Evolutionary conservation across 2,329 filamentous ascomycete genomes (phyloP), one percentile per base, ranked within the genome.

Genomic region (Fusarium hostae): DNA sequence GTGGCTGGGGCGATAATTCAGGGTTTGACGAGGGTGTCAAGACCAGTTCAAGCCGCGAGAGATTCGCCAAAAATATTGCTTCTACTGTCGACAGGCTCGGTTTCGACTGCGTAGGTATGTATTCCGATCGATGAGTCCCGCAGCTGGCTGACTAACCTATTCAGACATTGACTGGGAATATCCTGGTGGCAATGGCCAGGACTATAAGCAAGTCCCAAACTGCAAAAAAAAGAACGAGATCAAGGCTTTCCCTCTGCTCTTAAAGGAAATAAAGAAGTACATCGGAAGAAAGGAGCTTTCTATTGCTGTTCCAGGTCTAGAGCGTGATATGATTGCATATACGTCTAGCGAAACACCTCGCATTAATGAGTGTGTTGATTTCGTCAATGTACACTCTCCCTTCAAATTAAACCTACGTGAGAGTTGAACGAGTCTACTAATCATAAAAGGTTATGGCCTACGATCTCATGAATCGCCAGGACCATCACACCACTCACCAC

Each of bases 391-490:
- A 47, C 64, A 76, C 73, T 11, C 28, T 12, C 6, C 11, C 28
- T 9, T 6, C 9, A 2, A 11, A 4, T 24, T 22, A 0, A 16
- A 20, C 35, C 18, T 9, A 16, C 35, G 3, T 18, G 35, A 37
- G 9, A 37, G 16, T 18, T 0, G 3, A 5, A 6, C 11, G 13
- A 16, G 1, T 11, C 2, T 22, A 8, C 48, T 75, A 26, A 72
- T 43, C 12, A 0, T 18, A 1, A 0, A 6, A 81, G 80, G 81
- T 93, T 70, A 93, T 93, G 91, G 86, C 87, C 15, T 93, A 93
- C 78, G 91, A 94, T 76, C 78, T 93, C 50, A 91, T 92, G 86
- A 93, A 92, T 81, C 89, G 91, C 20, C 87, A 91, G 18, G 89
- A 93, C 78, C 88, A 83, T 55, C 78, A 84, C 22, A 93, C 91